A percentile compares a stretch with the other conserved stretches of the same genome.
Evolutionary conservation across 2,329 filamentous ascomycete species (phyloP).

Genomic region (Pestalotiopsis sp.): DNA sequence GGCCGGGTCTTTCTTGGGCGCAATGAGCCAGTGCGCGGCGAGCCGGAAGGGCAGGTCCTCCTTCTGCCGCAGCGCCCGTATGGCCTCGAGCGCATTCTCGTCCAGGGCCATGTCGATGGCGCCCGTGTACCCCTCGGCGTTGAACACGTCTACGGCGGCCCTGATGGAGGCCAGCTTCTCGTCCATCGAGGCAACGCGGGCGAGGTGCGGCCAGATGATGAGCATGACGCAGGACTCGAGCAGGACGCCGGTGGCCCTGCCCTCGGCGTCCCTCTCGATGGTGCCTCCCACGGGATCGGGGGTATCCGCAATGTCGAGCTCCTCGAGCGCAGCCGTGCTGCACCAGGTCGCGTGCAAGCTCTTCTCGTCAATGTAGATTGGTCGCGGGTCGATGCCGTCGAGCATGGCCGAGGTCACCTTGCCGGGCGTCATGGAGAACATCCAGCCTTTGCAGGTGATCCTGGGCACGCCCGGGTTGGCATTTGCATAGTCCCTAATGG

Average conservation of each 20-base stretch:
- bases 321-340: constrained; percentile 52
- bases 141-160: constrained; percentile 51
- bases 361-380: constrained; percentile 59
- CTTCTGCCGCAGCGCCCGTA: constrained; percentile 41
- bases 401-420: constrained; percentile 51
- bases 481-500: constrained; percentile 46
- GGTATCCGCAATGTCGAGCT: constrained; percentile 50
- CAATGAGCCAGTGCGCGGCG: constrained; percentile 59
- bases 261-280: constrained; percentile 50
- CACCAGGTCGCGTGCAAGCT: constrained; percentile 61
- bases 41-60: constrained; percentile 46
- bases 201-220: constrained; percentile 57
- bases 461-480: constrained; percentile 46
- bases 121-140: constrained; percentile 54
- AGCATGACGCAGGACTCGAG: constrained; percentile 56
- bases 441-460: constrained; percentile 57
- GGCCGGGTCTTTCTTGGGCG: constrained; percentile 44
- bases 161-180: constrained; percentile 49
- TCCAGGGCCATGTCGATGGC: constrained; percentile 64
- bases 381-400: constrained; percentile 52
- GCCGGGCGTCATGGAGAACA: constrained; percentile 57
- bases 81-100: constrained; percentile 54
- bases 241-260: constrained; percentile 52
- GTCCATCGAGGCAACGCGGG: constrained; percentile 46
- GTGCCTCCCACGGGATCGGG: constrained; percentile 52